Base-by-base conservation (phyloP, 371 early-diverging fungal species). In the Rhizopus sp. region DNA sequence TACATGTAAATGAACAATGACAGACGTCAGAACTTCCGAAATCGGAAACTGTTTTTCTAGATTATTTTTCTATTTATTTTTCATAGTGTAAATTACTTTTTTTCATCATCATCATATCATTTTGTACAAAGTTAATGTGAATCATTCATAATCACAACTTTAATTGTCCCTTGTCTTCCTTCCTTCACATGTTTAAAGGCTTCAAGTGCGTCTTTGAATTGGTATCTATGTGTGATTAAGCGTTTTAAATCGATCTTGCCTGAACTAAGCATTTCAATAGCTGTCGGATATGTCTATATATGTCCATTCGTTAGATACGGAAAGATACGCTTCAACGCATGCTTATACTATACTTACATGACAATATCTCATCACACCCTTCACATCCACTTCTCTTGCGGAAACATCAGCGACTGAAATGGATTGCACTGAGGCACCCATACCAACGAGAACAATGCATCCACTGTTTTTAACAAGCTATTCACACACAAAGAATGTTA, bases 151-250 rank as follows among this genome's bases (percentile, higher is more conserved):
- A 82, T 82, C 45, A 75, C 70, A 8, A 78, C 76, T 66, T 82
- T 82, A 57, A 82, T 72, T 37, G 78, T 76, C 40, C 74, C 74
- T 47, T 73, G 68, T 15, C 75, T 69, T 32, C 73, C 73, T 39
- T 73, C 69, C 50, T 63, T 68, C 23, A 78, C 82, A 32, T 75
- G 80, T 50, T 82, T 58, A 49, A 82, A 82, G 23, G 80, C 82
- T 53, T 75, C 55, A 33, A 79, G 50, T 4, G 80, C 62, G 12
- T 79, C 75, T 23, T 74, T 53, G 31, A 82, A 68, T 23, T 64
- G 50, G 51, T 79, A 82, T 46, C 70, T 56, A 38, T 82, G 80
- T 6, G 82, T 79, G 33, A 82, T 74, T 29, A 82, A 51, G 1
- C 70, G 69, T 44, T 73, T 79, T 40, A 82, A 69, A 44, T 79